Base-by-base conservation (phyloP, 1,284 basidiomycete genomes). In the Boletus semigastroideus region DNA sequence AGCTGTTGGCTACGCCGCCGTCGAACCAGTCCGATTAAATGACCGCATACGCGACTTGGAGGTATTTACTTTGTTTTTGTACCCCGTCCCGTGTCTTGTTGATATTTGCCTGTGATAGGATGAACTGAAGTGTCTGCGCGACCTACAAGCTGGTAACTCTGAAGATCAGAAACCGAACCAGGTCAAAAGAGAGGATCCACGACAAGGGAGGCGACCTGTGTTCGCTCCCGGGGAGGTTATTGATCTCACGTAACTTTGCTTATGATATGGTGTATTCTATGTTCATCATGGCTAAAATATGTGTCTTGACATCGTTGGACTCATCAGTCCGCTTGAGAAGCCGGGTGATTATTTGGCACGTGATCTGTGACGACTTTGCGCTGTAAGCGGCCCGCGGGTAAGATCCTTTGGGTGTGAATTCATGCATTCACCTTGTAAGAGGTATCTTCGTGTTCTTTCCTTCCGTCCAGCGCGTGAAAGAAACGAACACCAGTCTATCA, bases 51-150 rank as follows among this genome's bases (percentile, higher is more conserved):
- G 5, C 25, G 8, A 10, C 27, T 39, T 62, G 25, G 59, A 64
- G 46, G 63, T 53, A 39, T 2, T 1, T 20, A 13, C 28, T 11
- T 37, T 14, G 2, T 20, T 41, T 45, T 4, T 34, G n/a, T 27
- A 1, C n/a, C 7, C 44, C 14, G 11, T 27, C 36, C 28, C 25
- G 20, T 31, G 2, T 11, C 4, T 1, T 5, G 11, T 37, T 20
- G 5, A 41, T 31, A 45, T 43, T 37, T 39, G n/a, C 34, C 11
- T 9, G 2, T 12, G 3, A 42, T 22, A 54, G 55, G 49, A 55
- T 37, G 53, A 55, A 28, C 48, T 63, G 22, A 56, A 55, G 46
- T 54, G 43, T 17, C 51, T 57, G 12, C 54, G 51, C 9, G 40
- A 36, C 14, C 17, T 51, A 43, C 41, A 48, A 11, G 31, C 14